Evolutionary conservation across 169 alveolate genomes (phyloP), one percentile per base, ranked within the genome.

Genomic region (Blepharisma undulans): DNA sequence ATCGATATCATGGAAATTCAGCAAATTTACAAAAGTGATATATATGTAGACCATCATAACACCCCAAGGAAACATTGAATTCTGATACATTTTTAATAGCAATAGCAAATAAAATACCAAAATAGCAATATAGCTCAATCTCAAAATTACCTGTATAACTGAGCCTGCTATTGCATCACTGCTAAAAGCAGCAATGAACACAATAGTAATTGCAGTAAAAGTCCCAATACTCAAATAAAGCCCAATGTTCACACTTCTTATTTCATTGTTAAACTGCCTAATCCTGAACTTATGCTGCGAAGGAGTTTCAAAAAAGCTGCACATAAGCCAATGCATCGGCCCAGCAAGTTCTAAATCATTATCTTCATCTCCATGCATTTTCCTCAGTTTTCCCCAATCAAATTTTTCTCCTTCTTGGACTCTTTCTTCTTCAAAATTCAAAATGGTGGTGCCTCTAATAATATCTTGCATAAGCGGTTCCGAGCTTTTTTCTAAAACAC

Each of bases 271-370:
- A 32, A 33, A 27, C 29, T 27, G 27, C 22, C 32, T 6, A n/a
- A 71, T 72, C 30, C 91, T 27, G n/a, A 71, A 86, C 22, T 86
- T 27, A 27, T 72, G 27, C n/a, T 60, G 82, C 2, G 33, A 25
- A n/a, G 22, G 61, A 0, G 72, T 86, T 48, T 86, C 91, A 21
- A 18, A 27, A 29, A 86, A 86, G 72, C 84, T 86, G 66, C 91
- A 86, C n/a, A 29, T 27, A 0, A 86, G 34, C 85, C 91, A 86
- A 25, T 86, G 91, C 2, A 86, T 36, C 16, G 91, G 91, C 22
- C 91, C 91, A 27, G 36, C 84, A 27, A 86, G 84, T 14, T 72
- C 84, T 19, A 86, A 22, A 32, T 79, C 36, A 74, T 22, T 74
- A 19, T 22, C 89, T 34, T 82, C 89, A 22, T 33, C 25, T 14